These are phyloP conservation scores for Vaccinium macrocarpon DNA, from an alignment of 148 eudicot genomes.

Conservation along the genomic window DNA sequence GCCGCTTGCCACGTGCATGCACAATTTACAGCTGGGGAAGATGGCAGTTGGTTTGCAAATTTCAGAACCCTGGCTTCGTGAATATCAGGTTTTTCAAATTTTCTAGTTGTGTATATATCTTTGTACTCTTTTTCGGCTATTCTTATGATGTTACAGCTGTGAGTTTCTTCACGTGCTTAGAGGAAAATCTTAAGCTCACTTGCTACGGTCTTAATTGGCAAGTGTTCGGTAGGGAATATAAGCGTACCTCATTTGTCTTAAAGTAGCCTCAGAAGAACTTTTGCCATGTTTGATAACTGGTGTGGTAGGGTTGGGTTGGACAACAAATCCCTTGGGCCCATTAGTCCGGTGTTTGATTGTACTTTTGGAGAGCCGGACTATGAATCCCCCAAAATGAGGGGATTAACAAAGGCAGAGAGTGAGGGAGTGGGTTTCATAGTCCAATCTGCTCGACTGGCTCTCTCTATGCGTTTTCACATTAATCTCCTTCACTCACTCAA, in stretches of 20 bases:
- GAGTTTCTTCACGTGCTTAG: not conserved
- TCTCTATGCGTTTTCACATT: no score
- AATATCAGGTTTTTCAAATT: conserved; percentile 76
- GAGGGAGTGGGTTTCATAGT: no score
- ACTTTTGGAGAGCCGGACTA: no score
- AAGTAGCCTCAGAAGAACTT: not conserved
- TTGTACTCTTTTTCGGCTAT: not conserved
- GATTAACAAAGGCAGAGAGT: no score
- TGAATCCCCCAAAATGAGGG: no score
- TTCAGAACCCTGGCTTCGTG: conserved; percentile 92
- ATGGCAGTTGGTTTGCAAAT: conserved; percentile 89
- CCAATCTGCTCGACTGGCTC: no score
- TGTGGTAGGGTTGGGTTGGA: no score
- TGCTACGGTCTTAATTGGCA: not conserved
- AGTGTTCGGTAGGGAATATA: not conserved
- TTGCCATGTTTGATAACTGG: no score
- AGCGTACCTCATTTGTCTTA: not conserved
- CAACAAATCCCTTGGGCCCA: no score
- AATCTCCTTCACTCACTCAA: no score
- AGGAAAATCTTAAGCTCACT: not conserved
- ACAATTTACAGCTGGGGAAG: conserved; percentile 72
- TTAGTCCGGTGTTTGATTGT: no score
- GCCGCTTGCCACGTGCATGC: conserved; percentile 96
- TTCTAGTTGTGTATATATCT: not conserved
- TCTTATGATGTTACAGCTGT: not conserved